A percentile compares a stretch with the other conserved stretches of the same genome.
Evolutionary conservation across 2,329 filamentous ascomycete species (phyloP).

Genomic region (Fusarium subtropicale): DNA sequence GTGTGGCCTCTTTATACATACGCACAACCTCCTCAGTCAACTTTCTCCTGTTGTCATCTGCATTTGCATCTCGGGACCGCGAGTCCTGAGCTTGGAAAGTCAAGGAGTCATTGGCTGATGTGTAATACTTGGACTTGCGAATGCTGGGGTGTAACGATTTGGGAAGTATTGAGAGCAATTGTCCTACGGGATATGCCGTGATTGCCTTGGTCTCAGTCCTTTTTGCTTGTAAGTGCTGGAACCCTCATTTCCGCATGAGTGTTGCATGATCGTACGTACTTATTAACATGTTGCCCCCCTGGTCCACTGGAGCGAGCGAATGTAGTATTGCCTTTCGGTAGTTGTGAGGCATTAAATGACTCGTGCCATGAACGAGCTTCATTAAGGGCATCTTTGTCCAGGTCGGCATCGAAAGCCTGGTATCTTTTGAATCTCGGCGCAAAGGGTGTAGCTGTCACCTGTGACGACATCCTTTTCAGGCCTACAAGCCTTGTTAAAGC

Average conservation of each 20-base stretch:
- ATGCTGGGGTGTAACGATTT: slow-evolving; percentile 60
- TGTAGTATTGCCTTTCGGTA: slow-evolving; percentile 65
- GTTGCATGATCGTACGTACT: slow-evolving; percentile 55
- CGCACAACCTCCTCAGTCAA: slow-evolving; percentile 60
- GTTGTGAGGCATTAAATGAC: slow-evolving; percentile 55
- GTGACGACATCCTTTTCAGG: background rate
- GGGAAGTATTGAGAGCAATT: slow-evolving; percentile 61
- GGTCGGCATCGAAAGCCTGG: slow-evolving; percentile 60
- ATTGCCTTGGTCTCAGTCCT: slow-evolving; percentile 71
- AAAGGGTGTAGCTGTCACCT: slow-evolving; percentile 6
- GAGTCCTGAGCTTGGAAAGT: slow-evolving; percentile 67
- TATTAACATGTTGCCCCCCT: slow-evolving; percentile 72
- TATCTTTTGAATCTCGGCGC: slow-evolving; percentile 53
- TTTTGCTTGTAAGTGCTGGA: slow-evolving; percentile 56
- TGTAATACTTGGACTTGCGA: slow-evolving; percentile 66
- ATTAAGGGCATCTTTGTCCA: slow-evolving; percentile 63
- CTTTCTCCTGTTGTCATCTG: slow-evolving; percentile 64
- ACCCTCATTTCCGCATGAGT: slow-evolving; percentile 50
- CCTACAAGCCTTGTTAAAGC: background rate
- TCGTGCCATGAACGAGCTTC: slow-evolving; percentile 65
- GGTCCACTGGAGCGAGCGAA: slow-evolving; percentile 71
- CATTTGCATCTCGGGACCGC: slow-evolving; percentile 64
- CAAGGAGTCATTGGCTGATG: slow-evolving; percentile 62
- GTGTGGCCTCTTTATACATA: slow-evolving; percentile 61
- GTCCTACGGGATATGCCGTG: slow-evolving; percentile 62